Conservation (phyloP, 169 alveolate species). For the Plasmodium cynomolgi region DNA sequence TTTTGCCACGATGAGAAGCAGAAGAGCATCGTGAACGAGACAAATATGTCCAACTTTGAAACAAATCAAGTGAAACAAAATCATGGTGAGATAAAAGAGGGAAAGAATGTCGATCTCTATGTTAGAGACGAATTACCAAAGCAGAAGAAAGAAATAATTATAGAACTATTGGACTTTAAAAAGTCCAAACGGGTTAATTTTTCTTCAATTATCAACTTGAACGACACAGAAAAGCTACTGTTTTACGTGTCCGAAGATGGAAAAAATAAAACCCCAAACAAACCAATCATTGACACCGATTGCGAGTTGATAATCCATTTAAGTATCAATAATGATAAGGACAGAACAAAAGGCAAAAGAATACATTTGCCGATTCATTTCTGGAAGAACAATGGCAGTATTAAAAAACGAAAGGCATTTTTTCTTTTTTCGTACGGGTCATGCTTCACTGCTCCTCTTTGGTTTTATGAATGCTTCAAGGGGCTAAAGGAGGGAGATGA, state of each 20-base stretch:
- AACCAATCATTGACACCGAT: slow-evolving; percentile 56
- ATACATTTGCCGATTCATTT: slow-evolving; percentile 32
- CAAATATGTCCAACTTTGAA: background rate
- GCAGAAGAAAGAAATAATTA: slow-evolving; percentile 10
- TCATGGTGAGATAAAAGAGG: background rate
- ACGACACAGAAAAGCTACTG: slow-evolving; percentile 26
- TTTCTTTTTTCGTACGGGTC: slow-evolving; percentile 71
- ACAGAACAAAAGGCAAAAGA: slow-evolving; percentile 13
- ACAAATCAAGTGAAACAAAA: slow-evolving; percentile 3
- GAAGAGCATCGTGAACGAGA: background rate
- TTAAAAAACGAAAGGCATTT: slow-evolving; percentile 32
- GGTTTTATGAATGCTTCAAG: slow-evolving; percentile 66
- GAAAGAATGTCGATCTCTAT: background rate
- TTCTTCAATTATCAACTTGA: slow-evolving; percentile 13
- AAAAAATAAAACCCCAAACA: background rate
- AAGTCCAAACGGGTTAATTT: slow-evolving; percentile 43
- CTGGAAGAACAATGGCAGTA: slow-evolving; percentile 16
- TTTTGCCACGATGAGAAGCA: background rate
- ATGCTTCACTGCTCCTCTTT: slow-evolving; percentile 59
- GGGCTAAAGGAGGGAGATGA: slow-evolving; percentile 69
- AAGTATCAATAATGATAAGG: background rate
- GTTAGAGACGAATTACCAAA: background rate
- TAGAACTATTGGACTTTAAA: slow-evolving; percentile 49
- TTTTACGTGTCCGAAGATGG: slow-evolving; percentile 39
- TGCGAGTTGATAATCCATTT: slow-evolving; percentile 60